Conservation (phyloP, 1,284 basidiomycete genomes). For the Rhodotorula sp. region DNA sequence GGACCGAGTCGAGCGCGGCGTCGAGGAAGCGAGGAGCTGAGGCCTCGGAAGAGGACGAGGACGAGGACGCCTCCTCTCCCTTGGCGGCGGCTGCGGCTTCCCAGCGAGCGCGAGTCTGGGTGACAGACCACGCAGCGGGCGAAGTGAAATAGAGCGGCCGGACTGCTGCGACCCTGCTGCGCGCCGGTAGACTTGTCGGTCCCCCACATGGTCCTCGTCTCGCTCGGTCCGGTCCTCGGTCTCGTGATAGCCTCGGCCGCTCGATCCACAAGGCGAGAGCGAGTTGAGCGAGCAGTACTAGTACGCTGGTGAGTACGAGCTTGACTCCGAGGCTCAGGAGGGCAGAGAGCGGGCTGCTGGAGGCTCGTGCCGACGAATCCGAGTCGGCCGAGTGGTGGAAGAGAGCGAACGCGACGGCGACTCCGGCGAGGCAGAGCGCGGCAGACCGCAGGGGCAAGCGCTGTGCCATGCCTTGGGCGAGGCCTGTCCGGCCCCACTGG, state of each 20-base stretch:
- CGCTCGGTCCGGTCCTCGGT: background rate
- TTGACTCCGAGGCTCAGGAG: background rate
- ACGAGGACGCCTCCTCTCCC: background rate
- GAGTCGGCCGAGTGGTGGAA: background rate
- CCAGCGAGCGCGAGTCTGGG: constrained; percentile 78
- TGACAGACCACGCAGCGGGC: constrained; percentile 84
- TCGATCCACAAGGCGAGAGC: background rate
- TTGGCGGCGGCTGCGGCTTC: constrained; percentile 52
- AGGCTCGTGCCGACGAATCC: background rate
- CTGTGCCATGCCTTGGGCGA: no score
- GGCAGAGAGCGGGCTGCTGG: background rate
- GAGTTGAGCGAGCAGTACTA: background rate
- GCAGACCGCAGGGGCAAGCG: background rate
- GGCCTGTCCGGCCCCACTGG: no score
- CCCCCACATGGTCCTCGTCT: constrained; percentile 4
- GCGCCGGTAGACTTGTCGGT: background rate
- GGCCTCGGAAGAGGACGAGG: background rate
- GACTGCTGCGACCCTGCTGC: background rate
- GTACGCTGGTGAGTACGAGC: background rate
- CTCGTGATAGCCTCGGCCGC: background rate
- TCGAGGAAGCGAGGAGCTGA: constrained; percentile 62
- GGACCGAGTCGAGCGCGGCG: constrained; percentile 67
- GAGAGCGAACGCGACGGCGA: background rate
- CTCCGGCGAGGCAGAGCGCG: background rate
- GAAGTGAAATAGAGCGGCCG: constrained; percentile 63